phyloP scores from a whole-genome alignment of 495 filamentous ascomycete species.

The Neurospora sp. region DNA sequence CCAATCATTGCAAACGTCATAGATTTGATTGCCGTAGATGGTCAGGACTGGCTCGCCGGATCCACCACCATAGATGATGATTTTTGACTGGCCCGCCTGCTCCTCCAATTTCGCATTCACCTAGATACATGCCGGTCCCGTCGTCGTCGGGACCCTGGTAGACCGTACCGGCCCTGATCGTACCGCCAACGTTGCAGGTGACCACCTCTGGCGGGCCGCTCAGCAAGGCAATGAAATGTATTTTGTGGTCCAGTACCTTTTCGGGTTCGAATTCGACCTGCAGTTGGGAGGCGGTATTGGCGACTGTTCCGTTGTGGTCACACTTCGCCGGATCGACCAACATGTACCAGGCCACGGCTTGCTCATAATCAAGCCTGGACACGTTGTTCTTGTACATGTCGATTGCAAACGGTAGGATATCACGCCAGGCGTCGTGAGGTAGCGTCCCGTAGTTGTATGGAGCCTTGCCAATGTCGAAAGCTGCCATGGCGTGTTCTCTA shows the following conservation, averaged over 20 bases:
- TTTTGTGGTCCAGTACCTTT: conserved; percentile 22
- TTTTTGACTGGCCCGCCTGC: conserved; percentile 31
- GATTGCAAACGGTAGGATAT: conserved; percentile 49
- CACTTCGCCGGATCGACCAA: conserved; percentile 20
- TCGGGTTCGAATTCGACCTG: background rate
- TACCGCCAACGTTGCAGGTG: too few relatives aligned
- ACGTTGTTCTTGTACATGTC: conserved; percentile 43
- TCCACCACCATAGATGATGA: conserved; percentile 10
- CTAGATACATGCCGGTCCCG: too few relatives aligned
- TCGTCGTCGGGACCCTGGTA: too few relatives aligned
- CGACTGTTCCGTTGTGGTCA: conserved; percentile 19
- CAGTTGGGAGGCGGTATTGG: conserved; percentile 11
- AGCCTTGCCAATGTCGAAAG: conserved; percentile 30
- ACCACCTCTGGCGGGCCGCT: background rate
- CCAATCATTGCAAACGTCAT: too few relatives aligned
- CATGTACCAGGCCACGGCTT: conserved; percentile 52
- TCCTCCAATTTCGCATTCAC: background rate
- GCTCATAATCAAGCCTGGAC: conserved; percentile 16
- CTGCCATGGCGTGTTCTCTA: conserved; percentile 31
- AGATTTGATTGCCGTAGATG: background rate
- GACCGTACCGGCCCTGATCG: too few relatives aligned
- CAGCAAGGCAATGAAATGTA: conserved; percentile 31
- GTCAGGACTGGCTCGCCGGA: background rate
- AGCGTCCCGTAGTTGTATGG: conserved; percentile 32
- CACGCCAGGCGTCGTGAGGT: conserved; percentile 28